Percentiles rank a stretch among this genome's conserved stretches.
Conservation (phyloP, 2,329 filamentous ascomycete genomes). For the Didymella exigua region DNA sequence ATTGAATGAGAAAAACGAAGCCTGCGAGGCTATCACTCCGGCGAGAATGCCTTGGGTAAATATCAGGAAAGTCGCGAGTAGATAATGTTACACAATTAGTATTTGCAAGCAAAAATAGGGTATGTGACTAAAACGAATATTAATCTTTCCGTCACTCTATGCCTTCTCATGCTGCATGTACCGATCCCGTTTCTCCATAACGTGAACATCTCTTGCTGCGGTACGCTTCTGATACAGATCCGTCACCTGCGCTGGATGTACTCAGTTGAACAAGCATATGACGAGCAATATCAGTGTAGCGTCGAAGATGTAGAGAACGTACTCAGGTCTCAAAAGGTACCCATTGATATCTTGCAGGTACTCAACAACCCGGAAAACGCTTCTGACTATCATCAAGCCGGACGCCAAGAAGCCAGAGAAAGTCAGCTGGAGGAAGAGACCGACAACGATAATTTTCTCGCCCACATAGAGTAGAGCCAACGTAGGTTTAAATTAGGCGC, state of each 20-base stretch:
- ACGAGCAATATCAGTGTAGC: conserved; percentile 50
- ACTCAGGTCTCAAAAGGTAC: conserved; percentile 51
- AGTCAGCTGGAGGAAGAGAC: conserved; percentile 45
- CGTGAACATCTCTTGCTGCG: not conserved
- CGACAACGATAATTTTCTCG: conserved; percentile 6
- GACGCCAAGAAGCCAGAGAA: conserved; percentile 51
- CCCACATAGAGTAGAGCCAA: conserved; percentile 3
- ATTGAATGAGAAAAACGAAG: not conserved
- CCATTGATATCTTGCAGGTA: conserved; percentile 54
- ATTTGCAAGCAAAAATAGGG: not conserved
- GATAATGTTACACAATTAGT: not conserved
- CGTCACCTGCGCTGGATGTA: conserved; percentile 40
- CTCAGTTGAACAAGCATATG: conserved; percentile 47
- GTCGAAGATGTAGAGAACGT: conserved; percentile 56
- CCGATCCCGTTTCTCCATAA: not conserved
- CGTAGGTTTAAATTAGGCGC: no score
- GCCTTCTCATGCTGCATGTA: not conserved
- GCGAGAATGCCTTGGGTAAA: not conserved
- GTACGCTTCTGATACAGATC: conserved; percentile 7
- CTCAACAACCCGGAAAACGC: conserved; percentile 57
- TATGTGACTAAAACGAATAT: not conserved
- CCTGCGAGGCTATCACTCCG: not conserved
- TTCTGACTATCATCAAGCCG: conserved; percentile 56
- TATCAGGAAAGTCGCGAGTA: not conserved
- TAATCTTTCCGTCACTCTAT: not conserved